phyloP scores from a whole-genome alignment of 306 rosid species.

The Dicorynia guianensis region DNA sequence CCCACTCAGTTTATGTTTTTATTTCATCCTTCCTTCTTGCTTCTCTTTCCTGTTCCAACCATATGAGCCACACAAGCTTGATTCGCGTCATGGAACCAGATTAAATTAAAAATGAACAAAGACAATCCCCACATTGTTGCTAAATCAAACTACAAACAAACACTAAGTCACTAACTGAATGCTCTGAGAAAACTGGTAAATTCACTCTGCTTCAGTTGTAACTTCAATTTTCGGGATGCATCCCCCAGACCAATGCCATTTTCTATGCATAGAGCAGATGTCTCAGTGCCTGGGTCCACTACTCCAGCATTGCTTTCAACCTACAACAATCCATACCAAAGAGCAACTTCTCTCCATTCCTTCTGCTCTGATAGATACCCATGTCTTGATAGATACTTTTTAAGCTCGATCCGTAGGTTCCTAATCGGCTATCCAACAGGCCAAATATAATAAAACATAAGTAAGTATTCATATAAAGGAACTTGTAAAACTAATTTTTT shows the following conservation, averaged over 20 bases:
- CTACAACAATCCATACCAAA: slow-evolving; percentile 32
- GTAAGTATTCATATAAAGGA: background rate
- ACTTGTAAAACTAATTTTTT: background rate
- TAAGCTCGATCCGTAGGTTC: slow-evolving; percentile 38
- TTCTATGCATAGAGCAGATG: background rate
- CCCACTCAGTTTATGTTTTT: background rate
- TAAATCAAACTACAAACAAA: background rate
- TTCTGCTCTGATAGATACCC: slow-evolving; percentile 31
- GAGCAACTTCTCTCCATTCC: slow-evolving; percentile 45
- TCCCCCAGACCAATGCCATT: background rate
- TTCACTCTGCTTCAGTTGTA: background rate
- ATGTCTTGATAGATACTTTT: slow-evolving; percentile 39
- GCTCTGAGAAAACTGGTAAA: background rate
- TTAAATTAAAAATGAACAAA: too few species aligned
- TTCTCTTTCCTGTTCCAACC: too few species aligned
- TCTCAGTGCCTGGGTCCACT: background rate
- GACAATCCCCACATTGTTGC: background rate
- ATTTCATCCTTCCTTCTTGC: too few species aligned
- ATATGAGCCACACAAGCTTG: too few species aligned
- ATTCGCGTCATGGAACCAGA: background rate
- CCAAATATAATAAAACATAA: slow-evolving; percentile 21
- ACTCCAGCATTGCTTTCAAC: slow-evolving; percentile 34
- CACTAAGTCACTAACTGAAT: background rate
- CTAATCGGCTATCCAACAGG: slow-evolving; percentile 43
- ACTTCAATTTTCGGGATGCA: background rate